Base-by-base conservation (phyloP, 2,329 filamentous ascomycete species). In the Lachnellula hyalina region DNA sequence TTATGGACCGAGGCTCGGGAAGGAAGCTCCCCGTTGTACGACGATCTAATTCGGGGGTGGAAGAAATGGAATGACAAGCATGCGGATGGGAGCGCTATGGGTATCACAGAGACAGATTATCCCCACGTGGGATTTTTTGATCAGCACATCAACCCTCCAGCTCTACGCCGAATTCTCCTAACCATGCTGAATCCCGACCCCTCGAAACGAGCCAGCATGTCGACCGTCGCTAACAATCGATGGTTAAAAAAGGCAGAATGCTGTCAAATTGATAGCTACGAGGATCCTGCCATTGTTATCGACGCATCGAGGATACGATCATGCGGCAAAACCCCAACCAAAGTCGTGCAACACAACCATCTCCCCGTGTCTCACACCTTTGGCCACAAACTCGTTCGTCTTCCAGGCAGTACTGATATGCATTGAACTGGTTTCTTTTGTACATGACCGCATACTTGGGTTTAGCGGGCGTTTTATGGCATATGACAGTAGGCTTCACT, bases 101-200 rank as follows among this genome's bases (percentile, higher is more conserved):
- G 72, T 19, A 74, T 83, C 42, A 72, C 76, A 17, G 83, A 89
- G 49, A 75, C 75, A 14, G 81, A 84, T 53, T 86, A 88, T 63
- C 89, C 89, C 15, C 78, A 79, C 58, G 81, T 85, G 58, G 72
- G 76, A 28, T 80, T 82, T 15, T 80, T 91, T 38, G 89, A 94
- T 68, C 73, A 75, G 15, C 76, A 72, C 40, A 74, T 91, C 60
- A 84, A 84, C 63, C 85, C 87, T 32, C 81, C 84, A 1, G 81
- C 83, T 3, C 77, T 92, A 54, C 84, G 86, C 56, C 83, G 85
- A 11, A 74, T 95, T 4, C 72, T 96, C 11, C 74, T 94, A 49
- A 84, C 82, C 68, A 95, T 96, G 90, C 78, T 96, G 34, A 85
- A 96, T 69, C 90, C 90, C 0, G 75, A 91, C 61, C 89, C 91